Base-by-base conservation (phyloP, 192 early-diverging fungal species). In the Lobosporangium transversale region DNA sequence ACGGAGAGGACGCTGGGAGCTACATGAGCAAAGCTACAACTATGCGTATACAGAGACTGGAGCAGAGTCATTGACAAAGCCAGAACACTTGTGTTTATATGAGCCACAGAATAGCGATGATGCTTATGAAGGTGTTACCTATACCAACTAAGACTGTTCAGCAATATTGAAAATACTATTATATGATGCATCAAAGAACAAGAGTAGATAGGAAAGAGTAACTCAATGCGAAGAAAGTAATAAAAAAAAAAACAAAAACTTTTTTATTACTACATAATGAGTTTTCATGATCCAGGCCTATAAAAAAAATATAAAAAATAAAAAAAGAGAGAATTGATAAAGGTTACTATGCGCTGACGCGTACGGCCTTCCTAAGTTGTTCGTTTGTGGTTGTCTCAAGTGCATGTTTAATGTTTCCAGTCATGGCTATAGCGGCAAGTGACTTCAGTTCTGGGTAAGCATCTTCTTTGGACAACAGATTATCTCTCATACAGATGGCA, bases 21-120 rank as follows among this genome's bases (percentile, higher is more conserved):
- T 99, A 66, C 95, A 99, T 44, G 97, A 97, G 63, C 97, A 98
- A 69, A 89, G 88, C 1, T 94, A 94, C 61, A 91, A 92, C 70
- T 93, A 94, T 68, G 78, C 81, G 35, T 84, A 84, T 29, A 84
- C 86, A 2, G 78, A 79, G 20, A 1, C 69, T 7, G 21, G 54
- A n/a, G 66, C 70, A 27, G 80, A 80, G 43, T 21, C 76, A 51
- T 43, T 75, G 44, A 83, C 79, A 26, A 80, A 82, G 40, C 87
- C 85, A 5, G 89, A 90, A 53, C 88, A 88, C 53, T 64, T 80
- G 31, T 88, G 87, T 55, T 75, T 90, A 27, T 89, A 89, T 63
- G 81, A 84, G 56, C 80, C 86, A 1, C 81, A 89, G 58, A 76
- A 58, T 50, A 48, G 62, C 2, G 65, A 76, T 18, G 73, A 76